Conservation (phyloP, 495 filamentous ascomycete species). For the Daldinia bambusicola region DNA sequence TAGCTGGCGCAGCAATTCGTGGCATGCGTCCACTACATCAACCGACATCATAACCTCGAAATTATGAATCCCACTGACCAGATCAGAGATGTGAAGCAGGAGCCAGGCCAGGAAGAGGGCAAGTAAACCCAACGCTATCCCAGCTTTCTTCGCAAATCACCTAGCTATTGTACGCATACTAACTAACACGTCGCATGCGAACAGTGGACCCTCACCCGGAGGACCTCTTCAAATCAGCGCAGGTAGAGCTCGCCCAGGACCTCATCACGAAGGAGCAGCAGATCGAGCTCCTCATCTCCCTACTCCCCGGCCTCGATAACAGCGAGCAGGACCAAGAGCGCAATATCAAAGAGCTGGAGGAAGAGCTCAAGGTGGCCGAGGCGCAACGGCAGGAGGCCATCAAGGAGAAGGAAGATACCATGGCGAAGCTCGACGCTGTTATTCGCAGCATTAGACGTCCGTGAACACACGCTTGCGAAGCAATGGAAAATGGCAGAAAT, state of each 20-base stretch:
- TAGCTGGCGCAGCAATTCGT: conserved; percentile 92
- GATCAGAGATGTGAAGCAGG: conserved; percentile 66
- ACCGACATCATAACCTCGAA: conserved; percentile 80
- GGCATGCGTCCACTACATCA: conserved; percentile 83
- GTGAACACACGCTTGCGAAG: conserved; percentile 34
- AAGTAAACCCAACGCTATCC: conserved; percentile 8
- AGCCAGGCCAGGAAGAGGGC: conserved; percentile 55
- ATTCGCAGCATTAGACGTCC: conserved; percentile 67
- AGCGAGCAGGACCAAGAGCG: conserved; percentile 84
- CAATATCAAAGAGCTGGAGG: conserved; percentile 78
- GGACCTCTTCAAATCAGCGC: conserved; percentile 72
- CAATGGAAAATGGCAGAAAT: background rate
- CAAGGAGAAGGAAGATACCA: conserved; percentile 73
- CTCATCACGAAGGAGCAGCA: conserved; percentile 92
- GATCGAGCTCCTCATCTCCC: conserved; percentile 86
- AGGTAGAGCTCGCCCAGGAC: conserved; percentile 85
- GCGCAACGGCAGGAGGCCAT: conserved; percentile 74
- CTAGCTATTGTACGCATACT: conserved; percentile 20
- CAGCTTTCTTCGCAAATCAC: background rate
- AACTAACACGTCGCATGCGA: conserved; percentile 23
- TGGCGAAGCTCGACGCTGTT: conserved; percentile 74
- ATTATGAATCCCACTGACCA: conserved; percentile 69
- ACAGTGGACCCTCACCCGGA: conserved; percentile 70
- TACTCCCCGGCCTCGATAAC: conserved; percentile 85
- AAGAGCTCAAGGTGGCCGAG: conserved; percentile 78